Conservation (phyloP, 108 stramenopile species). For the Pseudonitzschia pungens region DNA sequence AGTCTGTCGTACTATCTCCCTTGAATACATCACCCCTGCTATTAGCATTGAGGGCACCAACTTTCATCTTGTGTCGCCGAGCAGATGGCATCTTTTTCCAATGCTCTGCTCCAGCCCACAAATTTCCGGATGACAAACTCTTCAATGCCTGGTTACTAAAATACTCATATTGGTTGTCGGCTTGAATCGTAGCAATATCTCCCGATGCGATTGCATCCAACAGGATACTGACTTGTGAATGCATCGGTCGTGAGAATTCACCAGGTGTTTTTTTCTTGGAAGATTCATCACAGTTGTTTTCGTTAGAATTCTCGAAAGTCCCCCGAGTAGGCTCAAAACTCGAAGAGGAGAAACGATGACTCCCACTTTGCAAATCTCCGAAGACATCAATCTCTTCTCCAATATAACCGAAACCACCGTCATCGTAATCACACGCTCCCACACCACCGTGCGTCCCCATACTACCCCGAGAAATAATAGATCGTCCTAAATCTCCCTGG, state of each 20-base stretch:
- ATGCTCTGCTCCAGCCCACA: constrained; percentile 89
- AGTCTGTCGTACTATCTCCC: not conserved
- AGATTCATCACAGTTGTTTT: constrained; percentile 12
- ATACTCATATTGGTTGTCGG: constrained; percentile 57
- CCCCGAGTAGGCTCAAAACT: constrained; percentile 42
- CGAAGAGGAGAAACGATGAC: constrained; percentile 36
- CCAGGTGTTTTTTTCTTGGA: constrained; percentile 5
- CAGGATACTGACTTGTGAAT: constrained; percentile 50
- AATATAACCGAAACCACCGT: constrained; percentile 46
- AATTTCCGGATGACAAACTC: constrained; percentile 62
- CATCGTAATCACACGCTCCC: constrained; percentile 21
- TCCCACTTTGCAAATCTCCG: constrained; percentile 15
- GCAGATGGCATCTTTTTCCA: constrained; percentile 69
- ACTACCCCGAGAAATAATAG: constrained; percentile 38
- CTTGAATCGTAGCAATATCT: constrained; percentile 48
- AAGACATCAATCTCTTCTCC: constrained; percentile 34
- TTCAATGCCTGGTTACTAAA: constrained; percentile 65
- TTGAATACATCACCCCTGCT: not conserved
- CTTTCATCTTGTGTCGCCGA: constrained; percentile 8
- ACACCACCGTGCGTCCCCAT: constrained; percentile 6
- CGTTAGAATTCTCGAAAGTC: not conserved
- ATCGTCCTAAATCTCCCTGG: constrained; percentile 47
- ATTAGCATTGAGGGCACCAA: not conserved
- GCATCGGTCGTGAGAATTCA: constrained; percentile 17
- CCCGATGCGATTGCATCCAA: constrained; percentile 72